Evolutionary conservation across 116 monocot genomes (phyloP), one percentile per base, ranked within the genome.

Genomic region (Dioscorea cayenensis): DNA sequence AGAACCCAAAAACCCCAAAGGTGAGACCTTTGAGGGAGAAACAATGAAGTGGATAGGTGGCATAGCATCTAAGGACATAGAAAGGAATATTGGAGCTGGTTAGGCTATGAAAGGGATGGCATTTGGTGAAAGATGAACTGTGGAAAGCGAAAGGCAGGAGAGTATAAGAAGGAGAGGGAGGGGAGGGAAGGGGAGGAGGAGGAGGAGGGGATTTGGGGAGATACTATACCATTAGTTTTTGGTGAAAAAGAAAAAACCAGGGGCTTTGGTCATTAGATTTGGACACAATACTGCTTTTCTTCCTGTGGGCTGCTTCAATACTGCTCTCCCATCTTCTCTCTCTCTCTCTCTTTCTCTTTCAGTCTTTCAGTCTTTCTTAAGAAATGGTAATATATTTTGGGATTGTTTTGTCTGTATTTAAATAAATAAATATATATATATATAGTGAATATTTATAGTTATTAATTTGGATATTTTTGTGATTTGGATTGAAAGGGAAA

Each of bases 271-370:
- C 17, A 49, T 18, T 51, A 14, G 49, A 8, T 13, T n/a, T 18
- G 55, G 19, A 18, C n/a, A 2, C 14, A n/a, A 55, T 55, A 55
- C 60, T 35, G 1, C 55, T 55, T 19, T 55, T 55, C 70, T 82
- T 77, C 81, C 82, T 82, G 82, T 82, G 82, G 82, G 82, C 82
- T n/a, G 38, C 36, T 49, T 51, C 28, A 14, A 65, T 14, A 36
- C 28, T 65, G 28, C 32, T 16, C 14, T 43, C 43, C 43, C 7
- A 43, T 10, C 43, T 38, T 5, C 38, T 43, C 43, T 43, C 43
- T 43, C 43, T 43, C 2, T 43, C 43, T 43, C 3, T n/a, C n/a
- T n/a, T n/a, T n/a, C n/a, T n/a, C n/a, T n/a, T n/a, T n/a, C n/a
- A n/a, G n/a, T n/a, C n/a, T n/a, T n/a, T n/a, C n/a, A n/a, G n/a